Conservation (phyloP, 495 filamentous ascomycete genomes). For the Lasiosphaeria hispida region DNA sequence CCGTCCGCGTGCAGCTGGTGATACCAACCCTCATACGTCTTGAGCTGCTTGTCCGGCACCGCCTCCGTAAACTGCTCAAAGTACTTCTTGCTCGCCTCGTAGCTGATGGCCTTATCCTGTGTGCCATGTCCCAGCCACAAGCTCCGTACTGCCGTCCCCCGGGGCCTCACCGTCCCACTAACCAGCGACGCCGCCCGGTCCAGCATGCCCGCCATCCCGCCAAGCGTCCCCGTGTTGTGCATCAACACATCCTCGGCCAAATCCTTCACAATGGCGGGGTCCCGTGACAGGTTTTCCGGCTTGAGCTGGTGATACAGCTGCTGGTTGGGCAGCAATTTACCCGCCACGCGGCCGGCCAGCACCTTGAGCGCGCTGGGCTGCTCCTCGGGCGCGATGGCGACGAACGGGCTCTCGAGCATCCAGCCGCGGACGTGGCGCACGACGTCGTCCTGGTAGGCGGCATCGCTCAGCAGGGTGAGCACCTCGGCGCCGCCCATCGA, state of each 20-base stretch:
- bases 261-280: slow-evolving; percentile 55
- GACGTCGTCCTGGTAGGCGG: slow-evolving; percentile 42
- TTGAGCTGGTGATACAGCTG: slow-evolving; percentile 60
- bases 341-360: slow-evolving; percentile 60
- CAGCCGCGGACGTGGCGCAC: slow-evolving; percentile 57
- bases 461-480: slow-evolving; percentile 47
- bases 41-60: slow-evolving; percentile 65
- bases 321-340: slow-evolving; percentile 57
- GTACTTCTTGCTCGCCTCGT: slow-evolving; percentile 58
- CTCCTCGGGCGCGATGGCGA: slow-evolving; percentile 62
- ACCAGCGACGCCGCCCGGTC: slow-evolving; percentile 58
- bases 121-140: slow-evolving; percentile 69
- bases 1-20: slow-evolving; percentile 75
- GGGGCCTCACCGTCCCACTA: slow-evolving; percentile 37
- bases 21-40: slow-evolving; percentile 71
- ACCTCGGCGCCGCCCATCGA: slow-evolving; percentile 75
- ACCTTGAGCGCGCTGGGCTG: slow-evolving; percentile 59
- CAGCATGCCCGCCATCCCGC: slow-evolving; percentile 71
- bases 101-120: slow-evolving; percentile 63
- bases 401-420: slow-evolving; percentile 65
- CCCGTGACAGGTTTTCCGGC: slow-evolving; percentile 57
- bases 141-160: slow-evolving; percentile 34
- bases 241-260: slow-evolving; percentile 62
- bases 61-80: slow-evolving; percentile 47
- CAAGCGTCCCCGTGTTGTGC: slow-evolving; percentile 77